Evolutionary conservation across 2,329 filamentous ascomycete species (phyloP).

Genomic region (Aspergillus fijiensis): DNA sequence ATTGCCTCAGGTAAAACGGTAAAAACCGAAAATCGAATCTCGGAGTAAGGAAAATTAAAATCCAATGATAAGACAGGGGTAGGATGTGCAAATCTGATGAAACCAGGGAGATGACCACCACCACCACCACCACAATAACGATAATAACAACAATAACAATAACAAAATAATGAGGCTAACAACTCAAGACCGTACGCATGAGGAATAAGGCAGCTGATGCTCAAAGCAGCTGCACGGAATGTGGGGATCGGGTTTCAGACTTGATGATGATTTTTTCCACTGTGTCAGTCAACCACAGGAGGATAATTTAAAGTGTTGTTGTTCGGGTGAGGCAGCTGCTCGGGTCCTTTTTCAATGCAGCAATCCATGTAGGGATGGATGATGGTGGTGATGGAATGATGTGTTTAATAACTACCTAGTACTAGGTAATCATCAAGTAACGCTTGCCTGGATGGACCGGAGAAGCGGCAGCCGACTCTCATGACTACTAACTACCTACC

Average conservation of each 20-base stretch:
- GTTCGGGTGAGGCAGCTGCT: not conserved
- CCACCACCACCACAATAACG: not conserved
- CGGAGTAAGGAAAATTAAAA: not conserved
- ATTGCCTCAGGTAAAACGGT: not conserved
- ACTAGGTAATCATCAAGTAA: too few species aligned
- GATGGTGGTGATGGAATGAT: not conserved
- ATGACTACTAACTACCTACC: not conserved
- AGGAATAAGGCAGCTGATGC: conserved; percentile 9
- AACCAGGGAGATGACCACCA: not conserved
- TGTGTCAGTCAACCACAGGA: not conserved
- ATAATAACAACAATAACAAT: not conserved
- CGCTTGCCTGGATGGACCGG: not conserved
- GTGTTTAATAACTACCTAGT: not conserved
- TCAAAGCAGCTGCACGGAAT: conserved; percentile 8
- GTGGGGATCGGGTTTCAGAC: conserved; percentile 4
- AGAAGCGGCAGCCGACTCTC: not conserved
- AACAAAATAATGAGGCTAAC: conserved; percentile 9
- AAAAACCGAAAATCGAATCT: not conserved
- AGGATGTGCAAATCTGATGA: conserved; percentile 4
- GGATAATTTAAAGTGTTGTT: not conserved
- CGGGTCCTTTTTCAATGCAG: not conserved
- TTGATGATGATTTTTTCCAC: conserved; percentile 1
- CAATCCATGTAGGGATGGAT: not conserved
- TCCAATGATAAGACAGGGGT: not conserved
- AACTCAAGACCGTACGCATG: not conserved